Base-by-base conservation (phyloP, 805 yeast genomes). In the Wickerhamomyces canadensis region DNA sequence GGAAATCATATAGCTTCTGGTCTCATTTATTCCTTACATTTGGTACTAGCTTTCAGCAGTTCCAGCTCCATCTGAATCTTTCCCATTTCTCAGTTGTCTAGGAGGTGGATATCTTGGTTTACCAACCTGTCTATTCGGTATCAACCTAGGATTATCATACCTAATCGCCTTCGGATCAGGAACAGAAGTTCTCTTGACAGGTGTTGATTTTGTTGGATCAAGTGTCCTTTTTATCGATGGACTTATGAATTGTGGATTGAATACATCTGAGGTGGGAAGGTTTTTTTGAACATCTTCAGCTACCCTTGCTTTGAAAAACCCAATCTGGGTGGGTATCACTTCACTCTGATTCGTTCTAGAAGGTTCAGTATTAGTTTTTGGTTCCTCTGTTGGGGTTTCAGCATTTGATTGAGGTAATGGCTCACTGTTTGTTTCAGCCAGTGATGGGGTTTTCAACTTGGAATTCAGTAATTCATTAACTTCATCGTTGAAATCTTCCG, bases 131-230 rank as follows among this genome's bases (percentile, higher is more conserved):
- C 59, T 45, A 29, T 52, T 51, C 0, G 49, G 50, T 7, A 42
- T 53, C 21, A 52, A 31, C 22, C 40, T 40, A n/a, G 59, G 59
- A 28, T 51, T 49, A 32, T 54, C 59, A 27, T 49, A 54, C 14
- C 59, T 37, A n/a, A 49, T 29, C 1, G 47, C 24, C 18, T 37
- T 44, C 3, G 45, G 23, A 8, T 43, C 43, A 16, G 27, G 16
- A 1, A 49, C 45, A 14, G 51, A 43, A 3, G 64, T 27, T 40
- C 78, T 61, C 40, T 73, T 74, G 3, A 83, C 64, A 3, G 84
- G 88, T 4, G 76, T 73, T 0, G 89, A 82, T 40, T 73, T 78
- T 1, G 71, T 67, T 32, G 81, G 91, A 55, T 84, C 88, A 12
- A 81, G 64, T 0, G 82, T 78, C 37, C 77, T 72, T 44, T 67